These are phyloP conservation scores for Wickerhamiella azymoides DNA, from an alignment of 805 yeast genomes.

Conservation along the genomic window DNA sequence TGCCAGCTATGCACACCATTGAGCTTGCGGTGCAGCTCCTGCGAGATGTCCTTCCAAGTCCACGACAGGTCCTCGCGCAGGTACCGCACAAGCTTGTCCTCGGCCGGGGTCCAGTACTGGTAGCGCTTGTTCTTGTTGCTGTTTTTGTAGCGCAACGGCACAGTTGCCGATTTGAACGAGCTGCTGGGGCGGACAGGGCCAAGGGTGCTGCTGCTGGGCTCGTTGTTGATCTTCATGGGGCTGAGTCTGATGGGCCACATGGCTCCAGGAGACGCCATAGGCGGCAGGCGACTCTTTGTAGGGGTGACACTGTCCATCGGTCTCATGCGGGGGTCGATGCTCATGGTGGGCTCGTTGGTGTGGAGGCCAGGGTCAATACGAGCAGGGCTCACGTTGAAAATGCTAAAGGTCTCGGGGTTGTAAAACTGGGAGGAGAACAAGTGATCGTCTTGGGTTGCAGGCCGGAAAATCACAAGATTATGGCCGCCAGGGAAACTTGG, in stretches of 20 bases:
- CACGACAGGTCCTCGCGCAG: neutral
- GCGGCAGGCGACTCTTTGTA: too few relatives aligned
- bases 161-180: too few relatives aligned
- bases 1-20: constrained; percentile 25
- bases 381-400: neutral
- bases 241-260: too few relatives aligned
- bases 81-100: neutral
- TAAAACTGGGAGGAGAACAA: neutral
- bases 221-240: too few relatives aligned
- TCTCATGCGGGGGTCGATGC: too few relatives aligned
- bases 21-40: constrained; percentile 20
- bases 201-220: too few relatives aligned
- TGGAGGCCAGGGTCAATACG: neutral
- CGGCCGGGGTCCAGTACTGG: constrained; percentile 6
- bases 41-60: constrained; percentile 25
- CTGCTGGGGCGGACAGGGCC: too few relatives aligned
- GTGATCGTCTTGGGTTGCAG: neutral
- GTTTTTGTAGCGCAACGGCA: neutral
- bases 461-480: neutral
- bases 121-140: constrained; percentile 1
- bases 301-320: too few relatives aligned
- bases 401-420: neutral
- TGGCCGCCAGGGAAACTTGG: too few relatives aligned
- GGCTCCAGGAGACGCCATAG: too few relatives aligned
- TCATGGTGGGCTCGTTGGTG: too few relatives aligned